These are phyloP conservation scores for Kodamaea kakaduensis DNA, from an alignment of 805 yeast species.

Conservation along the genomic window DNA sequence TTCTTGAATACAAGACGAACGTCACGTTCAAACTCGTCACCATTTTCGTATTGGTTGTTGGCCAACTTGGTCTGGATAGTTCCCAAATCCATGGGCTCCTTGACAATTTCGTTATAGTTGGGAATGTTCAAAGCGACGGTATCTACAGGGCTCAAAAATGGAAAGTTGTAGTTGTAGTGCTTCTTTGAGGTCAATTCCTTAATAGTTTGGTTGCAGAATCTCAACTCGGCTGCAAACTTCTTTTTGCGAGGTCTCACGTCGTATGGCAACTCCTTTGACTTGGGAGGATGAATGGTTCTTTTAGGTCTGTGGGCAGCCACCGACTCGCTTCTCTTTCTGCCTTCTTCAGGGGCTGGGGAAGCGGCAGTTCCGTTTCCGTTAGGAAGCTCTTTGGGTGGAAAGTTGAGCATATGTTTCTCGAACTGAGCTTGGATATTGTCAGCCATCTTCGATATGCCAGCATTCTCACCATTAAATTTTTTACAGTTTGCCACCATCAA, in stretches of 20 bases:
- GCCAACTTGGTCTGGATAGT: constrained; percentile 76
- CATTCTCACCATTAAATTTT: constrained; percentile 77
- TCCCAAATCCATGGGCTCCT: constrained; percentile 92
- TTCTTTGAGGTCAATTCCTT: constrained; percentile 82
- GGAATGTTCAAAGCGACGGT: constrained; percentile 93
- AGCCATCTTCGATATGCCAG: constrained; percentile 89
- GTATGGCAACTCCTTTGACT: constrained; percentile 87
- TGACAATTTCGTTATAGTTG: constrained; percentile 77
- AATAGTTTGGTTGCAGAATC: constrained; percentile 76
- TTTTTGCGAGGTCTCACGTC: constrained; percentile 89
- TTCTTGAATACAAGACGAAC: constrained; percentile 79
- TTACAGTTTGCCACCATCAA: constrained; percentile 81
- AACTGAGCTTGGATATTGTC: constrained; percentile 85
- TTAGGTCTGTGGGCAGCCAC: constrained; percentile 84
- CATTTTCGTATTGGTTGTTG: constrained; percentile 84
- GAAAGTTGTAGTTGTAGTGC: constrained; percentile 79
- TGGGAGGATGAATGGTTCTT: constrained; percentile 94
- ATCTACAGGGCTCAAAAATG: constrained; percentile 91
- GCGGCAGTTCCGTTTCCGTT: constrained; percentile 12
- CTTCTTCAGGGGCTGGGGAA: constrained; percentile 24
- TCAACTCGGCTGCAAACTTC: constrained; percentile 83
- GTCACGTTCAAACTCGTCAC: constrained; percentile 83
- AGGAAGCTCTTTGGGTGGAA: constrained; percentile 59
- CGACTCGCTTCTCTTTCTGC: constrained; percentile 58
- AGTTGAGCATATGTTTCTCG: constrained; percentile 86